phyloP scores from a whole-genome alignment of 164 flowering plant species.

The Echeveria elegans region DNA sequence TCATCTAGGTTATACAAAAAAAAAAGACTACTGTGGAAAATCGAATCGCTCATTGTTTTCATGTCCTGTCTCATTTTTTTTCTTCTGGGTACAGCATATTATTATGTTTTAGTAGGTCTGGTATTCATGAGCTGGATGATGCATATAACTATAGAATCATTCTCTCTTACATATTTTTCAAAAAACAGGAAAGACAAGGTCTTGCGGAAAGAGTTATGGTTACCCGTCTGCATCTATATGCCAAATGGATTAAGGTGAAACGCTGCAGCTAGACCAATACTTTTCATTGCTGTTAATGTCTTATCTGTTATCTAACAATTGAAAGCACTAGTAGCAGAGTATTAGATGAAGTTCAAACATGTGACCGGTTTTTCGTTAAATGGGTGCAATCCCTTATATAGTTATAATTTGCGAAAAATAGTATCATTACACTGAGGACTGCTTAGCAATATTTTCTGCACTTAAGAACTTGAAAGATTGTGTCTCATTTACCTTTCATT shows the following conservation, averaged over 20 bases:
- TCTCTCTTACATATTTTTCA: not conserved
- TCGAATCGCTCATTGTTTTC: not conserved
- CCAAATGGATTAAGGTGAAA: slow-evolving; percentile 81
- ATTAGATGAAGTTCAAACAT: no score
- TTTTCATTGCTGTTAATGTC: no score
- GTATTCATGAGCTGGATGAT: not conserved
- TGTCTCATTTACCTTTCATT: not conserved
- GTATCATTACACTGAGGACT: not conserved
- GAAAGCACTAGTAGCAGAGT: no score
- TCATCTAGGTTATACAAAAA: not conserved
- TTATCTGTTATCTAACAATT: no score
- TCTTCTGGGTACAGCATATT: not conserved
- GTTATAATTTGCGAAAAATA: no score
- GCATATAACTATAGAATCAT: not conserved
- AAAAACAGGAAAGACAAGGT: slow-evolving; percentile 61
- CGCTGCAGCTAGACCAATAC: no score
- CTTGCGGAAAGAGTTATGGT: slow-evolving; percentile 94
- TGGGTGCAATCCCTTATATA: no score
- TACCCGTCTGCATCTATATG: slow-evolving; percentile 83
- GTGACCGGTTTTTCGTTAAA: no score
- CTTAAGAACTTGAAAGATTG: not conserved
- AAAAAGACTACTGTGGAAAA: not conserved
- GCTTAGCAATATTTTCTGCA: not conserved
- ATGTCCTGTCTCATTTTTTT: not conserved
- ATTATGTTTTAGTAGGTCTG: not conserved